Evolutionary conservation across 2,329 filamentous ascomycete genomes (phyloP), one percentile per base, ranked within the genome.

Genomic region (Cadophora malorum): DNA sequence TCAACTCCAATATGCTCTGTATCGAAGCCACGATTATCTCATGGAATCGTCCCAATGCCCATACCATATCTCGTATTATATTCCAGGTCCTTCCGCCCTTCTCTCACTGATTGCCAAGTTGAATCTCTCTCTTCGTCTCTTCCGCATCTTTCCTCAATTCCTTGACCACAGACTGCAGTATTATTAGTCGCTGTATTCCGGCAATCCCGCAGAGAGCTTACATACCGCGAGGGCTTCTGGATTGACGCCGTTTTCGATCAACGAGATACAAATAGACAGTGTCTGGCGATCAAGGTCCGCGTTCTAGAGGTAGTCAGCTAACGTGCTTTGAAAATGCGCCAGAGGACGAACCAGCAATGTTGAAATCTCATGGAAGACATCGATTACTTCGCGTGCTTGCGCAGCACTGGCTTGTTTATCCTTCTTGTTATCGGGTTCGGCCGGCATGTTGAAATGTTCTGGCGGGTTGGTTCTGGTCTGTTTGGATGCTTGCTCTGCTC

Each of bases 161-260:
- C 64, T 73, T 75, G 4, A 78, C 69, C 7, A 78, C 76, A 58
- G 75, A 71, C 76, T 78, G 64, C 25, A 9, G 33, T 21, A 19
- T 10, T 1, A 59, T 74, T 59, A 75, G 71, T 33, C 61, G 61
- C 31, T 25, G n/a, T 64, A 47, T 28, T 47, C 64, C 23, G 25
- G n/a, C 7, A 55, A 25, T 2, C 3, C 7, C 21, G 38, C 2
- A 35, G 4, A 4, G 25, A 19, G 28, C 55, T 14, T 3, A 75
- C 93, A 77, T 85, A 98, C 96, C 28, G 95, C 94, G 38, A 99
- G 83, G 0, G 95, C 96, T 79, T 98, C 95, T 0, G 96, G 96
- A 77, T 97, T 97, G 35, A 98, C 93, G 16, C 96, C 96, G 77
- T 97, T 97, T 81, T 99, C 96, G 74, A 99, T 96, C 79, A 99